Percentiles rank a stretch among this genome's conserved stretches.
Evolutionary conservation across 371 early-diverging fungal species (phyloP).

Genomic region (Apophysomyces sp.): DNA sequence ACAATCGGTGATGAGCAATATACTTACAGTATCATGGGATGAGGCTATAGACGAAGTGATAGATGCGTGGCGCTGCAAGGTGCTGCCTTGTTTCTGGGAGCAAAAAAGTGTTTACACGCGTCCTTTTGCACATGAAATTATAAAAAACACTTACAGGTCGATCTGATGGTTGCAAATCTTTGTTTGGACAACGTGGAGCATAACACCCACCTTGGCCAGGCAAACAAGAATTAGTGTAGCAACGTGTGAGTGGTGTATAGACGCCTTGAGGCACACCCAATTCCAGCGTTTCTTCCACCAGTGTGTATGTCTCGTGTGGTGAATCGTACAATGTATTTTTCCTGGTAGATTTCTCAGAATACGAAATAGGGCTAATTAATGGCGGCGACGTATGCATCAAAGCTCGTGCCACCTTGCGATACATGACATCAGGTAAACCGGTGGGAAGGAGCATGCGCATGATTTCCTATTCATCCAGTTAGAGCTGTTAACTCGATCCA

Average conservation of each 20-base stretch:
- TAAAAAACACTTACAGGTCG: background rate
- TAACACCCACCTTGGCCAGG: constrained; percentile 29
- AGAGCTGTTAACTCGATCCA: background rate
- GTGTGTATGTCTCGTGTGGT: constrained; percentile 29
- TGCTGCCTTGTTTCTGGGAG: background rate
- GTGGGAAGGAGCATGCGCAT: constrained; percentile 11
- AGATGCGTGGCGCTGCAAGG: constrained; percentile 13
- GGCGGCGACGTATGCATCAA: constrained; percentile 30
- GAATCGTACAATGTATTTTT: constrained; percentile 38
- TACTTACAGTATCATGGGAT: constrained; percentile 40
- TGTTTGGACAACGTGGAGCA: constrained; percentile 36
- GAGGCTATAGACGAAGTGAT: constrained; percentile 25
- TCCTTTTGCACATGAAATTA: background rate
- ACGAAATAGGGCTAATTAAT: constrained; percentile 25
- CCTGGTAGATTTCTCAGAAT: constrained; percentile 34
- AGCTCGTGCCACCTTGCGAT: constrained; percentile 23
- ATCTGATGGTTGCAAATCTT: background rate
- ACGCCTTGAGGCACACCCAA: constrained; percentile 25
- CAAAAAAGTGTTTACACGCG: background rate
- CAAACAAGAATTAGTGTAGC: constrained; percentile 31
- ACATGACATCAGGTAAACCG: constrained; percentile 6
- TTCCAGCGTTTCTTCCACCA: constrained; percentile 19
- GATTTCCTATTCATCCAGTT: constrained; percentile 8
- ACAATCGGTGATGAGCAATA: background rate
- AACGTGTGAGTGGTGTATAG: constrained; percentile 27